Base-by-base conservation (phyloP, 2,329 filamentous ascomycete species). In the Pseudogymnoascus sp. region DNA sequence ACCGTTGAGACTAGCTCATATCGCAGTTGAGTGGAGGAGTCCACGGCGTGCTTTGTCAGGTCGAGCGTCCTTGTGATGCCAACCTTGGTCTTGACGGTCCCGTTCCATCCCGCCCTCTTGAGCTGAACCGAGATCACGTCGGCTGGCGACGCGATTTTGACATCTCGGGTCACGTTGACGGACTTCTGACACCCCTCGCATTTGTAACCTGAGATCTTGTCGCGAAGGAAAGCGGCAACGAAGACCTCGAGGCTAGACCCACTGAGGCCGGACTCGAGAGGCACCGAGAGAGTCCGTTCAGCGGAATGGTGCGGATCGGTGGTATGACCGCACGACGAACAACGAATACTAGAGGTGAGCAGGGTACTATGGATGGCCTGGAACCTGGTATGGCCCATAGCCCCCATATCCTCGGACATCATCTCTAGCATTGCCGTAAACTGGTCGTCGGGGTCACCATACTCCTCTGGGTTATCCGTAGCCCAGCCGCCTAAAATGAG, bases 371-470 rank as follows among this genome's bases (percentile, higher is more conserved):
- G 66, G n/a, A 69, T 60, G 9, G 66, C 62, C n/a, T 71, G 65
- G 35, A 70, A 63, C 25, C 42, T 51, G 13, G 62, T 38, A 21
- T 44, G 39, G 29, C 41, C 41, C 3, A 51, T 38, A 2, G 17
- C 63, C 66, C 44, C 61, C 7, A 74, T 44, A 55, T 73, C 68
- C n/a, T 68, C 55, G 1, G 60, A 55, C 17, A 73, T 65, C 13
- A 64, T 62, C 5, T 65, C 62, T 6, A 71, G 41, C 13, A 74
- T 63, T 68, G 68, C 71, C 2, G 61, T 63, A 2, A 70, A 42
- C 42, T 70, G 70, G 41, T 74, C 72, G 5, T 70, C 68, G 15
- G 71, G 69, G 42, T 73, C 72, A n/a, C 63, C 70, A 59, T 73
- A 71, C 5, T 66, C 66, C 15, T 51, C 64, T 4, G 61, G 58